phyloP scores from a whole-genome alignment of 495 filamentous ascomycete species.

The Xylaria sp. region DNA sequence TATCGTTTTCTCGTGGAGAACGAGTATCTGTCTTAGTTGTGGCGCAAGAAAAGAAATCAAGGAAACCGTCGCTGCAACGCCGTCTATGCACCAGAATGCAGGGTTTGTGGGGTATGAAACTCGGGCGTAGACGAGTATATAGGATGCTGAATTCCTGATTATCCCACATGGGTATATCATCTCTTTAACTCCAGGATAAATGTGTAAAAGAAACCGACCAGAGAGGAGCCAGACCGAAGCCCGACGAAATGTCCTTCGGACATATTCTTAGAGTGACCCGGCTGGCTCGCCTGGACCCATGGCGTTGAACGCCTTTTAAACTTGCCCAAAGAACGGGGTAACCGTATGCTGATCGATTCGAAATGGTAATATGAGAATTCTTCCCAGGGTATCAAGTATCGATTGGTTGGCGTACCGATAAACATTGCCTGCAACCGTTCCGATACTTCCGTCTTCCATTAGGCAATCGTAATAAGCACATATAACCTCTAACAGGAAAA shows the following conservation, averaged over 20 bases:
- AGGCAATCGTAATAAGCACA: constrained; percentile 11
- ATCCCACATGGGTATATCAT: constrained; percentile 26
- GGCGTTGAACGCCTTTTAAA: not conserved
- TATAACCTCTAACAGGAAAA: not conserved
- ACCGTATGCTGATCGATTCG: not conserved
- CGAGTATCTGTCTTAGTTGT: not conserved
- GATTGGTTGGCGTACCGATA: constrained; percentile 1
- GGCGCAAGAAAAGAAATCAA: constrained; percentile 19
- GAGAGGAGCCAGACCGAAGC: not conserved
- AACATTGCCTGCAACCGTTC: constrained; percentile 6
- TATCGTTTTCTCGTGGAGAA: not conserved
- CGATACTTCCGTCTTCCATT: constrained; percentile 12
- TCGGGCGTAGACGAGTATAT: constrained; percentile 24
- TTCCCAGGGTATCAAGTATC: constrained; percentile 16
- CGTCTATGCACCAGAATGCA: constrained; percentile 30
- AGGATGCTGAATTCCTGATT: constrained; percentile 21
- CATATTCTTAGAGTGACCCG: not conserved
- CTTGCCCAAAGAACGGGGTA: not conserved
- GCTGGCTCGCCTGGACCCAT: not conserved
- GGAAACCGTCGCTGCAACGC: constrained; percentile 26
- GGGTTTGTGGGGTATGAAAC: constrained; percentile 23
- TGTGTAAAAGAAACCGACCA: constrained; percentile 17
- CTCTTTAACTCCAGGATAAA: constrained; percentile 15
- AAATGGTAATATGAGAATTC: constrained; percentile 1
- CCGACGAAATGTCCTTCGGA: not conserved